Conservation (phyloP, 345 rosid genomes). For the Draba incana region DNA sequence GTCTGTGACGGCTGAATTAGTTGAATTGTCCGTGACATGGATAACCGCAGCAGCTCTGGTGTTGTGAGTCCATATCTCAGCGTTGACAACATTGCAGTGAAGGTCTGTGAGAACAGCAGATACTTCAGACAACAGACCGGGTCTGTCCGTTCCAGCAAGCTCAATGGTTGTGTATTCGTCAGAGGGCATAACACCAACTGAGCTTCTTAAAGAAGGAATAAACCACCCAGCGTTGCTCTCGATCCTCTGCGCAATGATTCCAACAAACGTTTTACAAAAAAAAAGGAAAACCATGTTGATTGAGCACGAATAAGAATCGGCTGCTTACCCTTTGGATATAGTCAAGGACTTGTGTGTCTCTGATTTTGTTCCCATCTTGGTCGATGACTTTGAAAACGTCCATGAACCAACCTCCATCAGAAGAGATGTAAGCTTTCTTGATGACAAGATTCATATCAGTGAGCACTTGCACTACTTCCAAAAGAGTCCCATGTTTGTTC, state of each 20-base stretch:
- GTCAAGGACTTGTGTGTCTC: constrained; percentile 59
- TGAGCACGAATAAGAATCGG: background rate
- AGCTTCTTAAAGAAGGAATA: constrained; percentile 58
- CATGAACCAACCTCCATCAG: constrained; percentile 98
- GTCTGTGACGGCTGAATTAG: constrained; percentile 66
- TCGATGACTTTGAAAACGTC: constrained; percentile 84
- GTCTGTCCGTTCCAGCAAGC: constrained; percentile 83
- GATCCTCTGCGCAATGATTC: constrained; percentile 57
- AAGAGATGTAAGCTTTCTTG: constrained; percentile 84
- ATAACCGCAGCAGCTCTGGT: constrained; percentile 89
- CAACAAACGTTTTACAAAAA: constrained; percentile 1
- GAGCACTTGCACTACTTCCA: constrained; percentile 89
- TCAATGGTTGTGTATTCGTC: constrained; percentile 84
- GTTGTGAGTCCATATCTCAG: constrained; percentile 98
- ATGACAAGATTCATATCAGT: constrained; percentile 82
- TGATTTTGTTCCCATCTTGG: constrained; percentile 66
- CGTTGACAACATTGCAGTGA: constrained; percentile 76
- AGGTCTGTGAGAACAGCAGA: constrained; percentile 89
- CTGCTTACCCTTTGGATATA: constrained; percentile 64
- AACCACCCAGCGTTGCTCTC: constrained; percentile 69
- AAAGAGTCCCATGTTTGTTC: constrained; percentile 83
- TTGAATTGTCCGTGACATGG: constrained; percentile 67
- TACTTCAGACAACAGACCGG: constrained; percentile 87
- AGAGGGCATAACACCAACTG: constrained; percentile 79
- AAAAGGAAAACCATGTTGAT: background rate